These are phyloP conservation scores for Castanea crenata DNA, from an alignment of 306 rosid genomes.

Conservation along the genomic window DNA sequence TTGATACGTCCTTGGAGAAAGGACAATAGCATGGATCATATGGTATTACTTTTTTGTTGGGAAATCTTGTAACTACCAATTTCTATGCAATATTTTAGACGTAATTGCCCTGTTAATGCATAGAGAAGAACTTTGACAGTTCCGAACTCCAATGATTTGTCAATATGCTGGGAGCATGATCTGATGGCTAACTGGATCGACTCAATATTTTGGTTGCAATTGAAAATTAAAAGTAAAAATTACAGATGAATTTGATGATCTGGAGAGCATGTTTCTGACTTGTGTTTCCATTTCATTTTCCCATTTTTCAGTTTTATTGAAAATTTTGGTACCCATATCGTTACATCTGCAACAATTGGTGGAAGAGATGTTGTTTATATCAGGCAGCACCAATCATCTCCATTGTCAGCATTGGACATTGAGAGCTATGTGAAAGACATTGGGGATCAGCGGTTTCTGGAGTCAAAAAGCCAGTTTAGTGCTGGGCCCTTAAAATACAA, in stretches of 20 bases:
- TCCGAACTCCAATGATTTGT: background rate
- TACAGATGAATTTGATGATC: conserved; percentile 14
- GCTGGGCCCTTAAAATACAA: conserved; percentile 84
- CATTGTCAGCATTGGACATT: conserved; percentile 67
- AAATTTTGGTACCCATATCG: conserved; percentile 90
- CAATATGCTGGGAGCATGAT: background rate
- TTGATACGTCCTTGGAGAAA: background rate
- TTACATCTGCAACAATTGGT: conserved; percentile 92
- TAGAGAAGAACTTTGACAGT: conserved; percentile 8
- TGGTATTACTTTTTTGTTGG: background rate
- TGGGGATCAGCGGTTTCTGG: conserved; percentile 76
- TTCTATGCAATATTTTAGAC: conserved; percentile 2
- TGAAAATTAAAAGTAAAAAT: background rate
- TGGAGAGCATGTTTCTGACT: conserved; percentile 21
- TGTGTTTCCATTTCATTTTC: conserved; percentile 3
- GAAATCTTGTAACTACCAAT: conserved; percentile 6
- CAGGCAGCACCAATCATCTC: conserved; percentile 92
- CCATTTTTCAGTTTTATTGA: conserved; percentile 84
- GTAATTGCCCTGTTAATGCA: background rate
- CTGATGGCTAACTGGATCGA: background rate
- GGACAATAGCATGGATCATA: background rate
- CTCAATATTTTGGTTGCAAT: background rate
- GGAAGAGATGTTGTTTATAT: conserved; percentile 92
- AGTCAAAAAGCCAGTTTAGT: conserved; percentile 41
- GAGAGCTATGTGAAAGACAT: conserved; percentile 79